A percentile compares a stretch with the other conserved stretches of the same genome.
phyloP scores from a whole-genome alignment of 2,329 filamentous ascomycete genomes.

The Aschersonia sp. region DNA sequence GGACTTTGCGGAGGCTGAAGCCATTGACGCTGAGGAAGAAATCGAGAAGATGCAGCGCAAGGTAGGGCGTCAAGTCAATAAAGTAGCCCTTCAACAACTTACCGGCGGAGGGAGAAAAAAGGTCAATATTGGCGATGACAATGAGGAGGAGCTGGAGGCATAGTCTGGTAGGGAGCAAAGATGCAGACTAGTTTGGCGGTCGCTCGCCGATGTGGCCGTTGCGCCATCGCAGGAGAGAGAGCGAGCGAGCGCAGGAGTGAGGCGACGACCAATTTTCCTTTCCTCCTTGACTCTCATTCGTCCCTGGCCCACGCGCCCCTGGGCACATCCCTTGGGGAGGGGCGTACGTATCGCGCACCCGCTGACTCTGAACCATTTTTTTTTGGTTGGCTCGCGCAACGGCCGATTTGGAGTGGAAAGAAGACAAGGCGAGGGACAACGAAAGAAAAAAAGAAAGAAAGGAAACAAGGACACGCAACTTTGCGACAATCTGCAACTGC shows the following conservation, averaged over 20 bases:
- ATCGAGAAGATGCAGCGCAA: conserved; percentile 96
- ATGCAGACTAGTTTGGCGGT: conserved; percentile 8
- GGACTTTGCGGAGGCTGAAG: conserved; percentile 80
- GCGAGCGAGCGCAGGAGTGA: neutral
- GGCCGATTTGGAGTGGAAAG: conserved; percentile 3
- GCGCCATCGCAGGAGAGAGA: neutral
- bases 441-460: neutral
- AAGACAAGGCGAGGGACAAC: neutral
- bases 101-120: conserved; percentile 73
- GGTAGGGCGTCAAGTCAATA: conserved; percentile 78
- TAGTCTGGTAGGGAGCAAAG: conserved; percentile 8
- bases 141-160: conserved; percentile 41
- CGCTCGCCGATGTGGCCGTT: neutral
- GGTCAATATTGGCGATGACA: conserved; percentile 64
- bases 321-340: conserved; percentile 7
- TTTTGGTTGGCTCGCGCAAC: neutral
- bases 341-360: neutral
- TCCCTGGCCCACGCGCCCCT: conserved; percentile 4
- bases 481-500: neutral
- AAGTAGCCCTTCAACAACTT: conserved; percentile 79
- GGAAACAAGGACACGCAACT: neutral
- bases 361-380: neutral
- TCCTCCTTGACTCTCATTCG: neutral
- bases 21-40: conserved; percentile 86
- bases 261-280: neutral